Conservation (phyloP, 495 filamentous ascomycete species). For the Talaromyces adpressus region DNA sequence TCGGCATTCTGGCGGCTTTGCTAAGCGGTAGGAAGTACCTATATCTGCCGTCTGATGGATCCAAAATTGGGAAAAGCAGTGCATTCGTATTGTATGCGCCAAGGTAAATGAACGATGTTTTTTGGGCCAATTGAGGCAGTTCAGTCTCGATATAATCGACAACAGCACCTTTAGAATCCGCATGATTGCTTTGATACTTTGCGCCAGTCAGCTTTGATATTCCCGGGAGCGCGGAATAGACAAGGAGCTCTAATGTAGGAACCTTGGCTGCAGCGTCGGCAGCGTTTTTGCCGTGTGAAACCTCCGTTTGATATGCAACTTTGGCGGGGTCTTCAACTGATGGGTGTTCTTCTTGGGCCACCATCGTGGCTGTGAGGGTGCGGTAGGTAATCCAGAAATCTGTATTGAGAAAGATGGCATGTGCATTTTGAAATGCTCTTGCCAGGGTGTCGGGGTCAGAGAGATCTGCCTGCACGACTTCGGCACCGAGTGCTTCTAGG, state of each 20-base stretch:
- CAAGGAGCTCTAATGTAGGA: conserved; percentile 38
- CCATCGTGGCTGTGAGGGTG: neutral
- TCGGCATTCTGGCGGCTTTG: conserved; percentile 21
- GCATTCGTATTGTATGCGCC: conserved; percentile 25
- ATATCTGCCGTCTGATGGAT: conserved; percentile 19
- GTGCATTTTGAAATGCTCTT: conserved; percentile 37
- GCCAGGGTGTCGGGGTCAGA: conserved; percentile 32
- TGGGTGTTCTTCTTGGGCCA: neutral
- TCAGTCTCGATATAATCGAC: conserved; percentile 29
- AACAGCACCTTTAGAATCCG: conserved; percentile 30
- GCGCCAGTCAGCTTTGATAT: conserved; percentile 24
- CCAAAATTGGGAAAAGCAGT: conserved; percentile 23
- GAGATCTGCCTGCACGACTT: conserved; percentile 40
- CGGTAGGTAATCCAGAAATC: conserved; percentile 39
- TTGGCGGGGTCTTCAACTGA: conserved; percentile 21
- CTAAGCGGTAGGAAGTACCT: conserved; percentile 19
- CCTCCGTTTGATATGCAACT: conserved; percentile 40
- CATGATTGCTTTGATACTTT: conserved; percentile 33
- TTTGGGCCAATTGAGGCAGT: conserved; percentile 17
- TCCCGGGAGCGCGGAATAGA: conserved; percentile 32
- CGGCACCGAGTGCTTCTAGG: conserved; percentile 35
- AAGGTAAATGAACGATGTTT: conserved; percentile 25
- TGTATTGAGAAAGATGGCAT: conserved; percentile 46
- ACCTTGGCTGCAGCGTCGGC: conserved; percentile 39
- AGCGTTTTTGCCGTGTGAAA: conserved; percentile 41